Percentiles rank a stretch among this genome's conserved stretches.
These are phyloP conservation scores for Chamaenerion angustifolium DNA, from an alignment of 345 rosid genomes.

Conservation along the genomic window DNA sequence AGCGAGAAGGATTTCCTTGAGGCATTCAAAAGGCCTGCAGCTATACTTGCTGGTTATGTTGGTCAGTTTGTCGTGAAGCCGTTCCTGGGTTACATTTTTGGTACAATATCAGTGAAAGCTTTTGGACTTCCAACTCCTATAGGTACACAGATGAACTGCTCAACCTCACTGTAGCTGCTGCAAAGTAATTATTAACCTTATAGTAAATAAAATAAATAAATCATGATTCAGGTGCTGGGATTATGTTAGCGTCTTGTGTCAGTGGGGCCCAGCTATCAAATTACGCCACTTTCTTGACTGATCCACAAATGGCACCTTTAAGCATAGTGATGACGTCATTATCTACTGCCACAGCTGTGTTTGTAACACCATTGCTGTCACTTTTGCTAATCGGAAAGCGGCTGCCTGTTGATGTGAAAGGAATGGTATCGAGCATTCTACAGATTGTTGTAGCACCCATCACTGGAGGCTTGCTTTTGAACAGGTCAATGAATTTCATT, in stretches of 20 bases:
- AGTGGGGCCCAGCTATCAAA: conserved; percentile 95
- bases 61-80: conserved; percentile 86
- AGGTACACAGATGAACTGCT: conserved; percentile 22
- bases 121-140: conserved; percentile 73
- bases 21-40: conserved; percentile 71
- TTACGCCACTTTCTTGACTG: conserved; percentile 82
- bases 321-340: conserved; percentile 95
- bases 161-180: neutral
- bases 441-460: conserved; percentile 86
- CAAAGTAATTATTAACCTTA: too few relatives aligned
- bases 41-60: conserved; percentile 57
- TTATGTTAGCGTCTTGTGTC: conserved; percentile 92
- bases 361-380: conserved; percentile 68
- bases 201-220: neutral
- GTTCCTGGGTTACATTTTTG: conserved; percentile 72
- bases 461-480: conserved; percentile 67
- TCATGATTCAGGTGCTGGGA: conserved; percentile 57
- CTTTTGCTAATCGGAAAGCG: conserved; percentile 79
- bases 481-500: conserved; percentile 30
- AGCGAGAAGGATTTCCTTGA: conserved; percentile 77
- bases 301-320: conserved; percentile 68
- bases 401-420: conserved; percentile 82
- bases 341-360: conserved; percentile 76
- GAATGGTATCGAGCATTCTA: conserved; percentile 78
- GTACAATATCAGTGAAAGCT: conserved; percentile 41